A percentile compares a stretch with the other conserved stretches of the same genome.
Evolutionary conservation across 2,329 filamentous ascomycete species (phyloP).

Genomic region (Penicillium sclerotigenum): DNA sequence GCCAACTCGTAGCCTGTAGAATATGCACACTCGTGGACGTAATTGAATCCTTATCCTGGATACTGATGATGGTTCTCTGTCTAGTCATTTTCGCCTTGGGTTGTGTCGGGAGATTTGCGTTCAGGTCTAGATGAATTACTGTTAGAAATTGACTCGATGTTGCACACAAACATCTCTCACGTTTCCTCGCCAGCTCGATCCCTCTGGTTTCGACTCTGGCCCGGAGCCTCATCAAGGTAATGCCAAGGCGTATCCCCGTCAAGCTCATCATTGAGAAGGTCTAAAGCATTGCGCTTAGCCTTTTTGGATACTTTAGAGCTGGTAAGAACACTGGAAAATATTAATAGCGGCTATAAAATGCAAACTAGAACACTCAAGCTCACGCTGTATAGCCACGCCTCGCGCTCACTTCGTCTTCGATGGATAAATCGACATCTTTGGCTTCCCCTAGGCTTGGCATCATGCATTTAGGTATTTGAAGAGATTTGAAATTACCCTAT

Average conservation of each 20-base stretch:
- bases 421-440: constrained; percentile 10
- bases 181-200: constrained; percentile 17
- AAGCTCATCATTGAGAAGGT: constrained; percentile 23
- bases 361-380: neutral
- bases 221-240: constrained; percentile 7
- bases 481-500: neutral
- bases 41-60: neutral
- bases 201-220: constrained; percentile 11
- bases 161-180: constrained; percentile 9
- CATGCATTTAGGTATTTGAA: neutral
- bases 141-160: neutral
- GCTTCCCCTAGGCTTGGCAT: constrained; percentile 14
- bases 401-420: constrained; percentile 17
- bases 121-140: constrained; percentile 11
- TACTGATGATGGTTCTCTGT: neutral
- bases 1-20: neutral
- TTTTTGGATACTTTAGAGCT: constrained; percentile 24
- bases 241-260: constrained; percentile 16
- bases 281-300: constrained; percentile 26
- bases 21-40: neutral
- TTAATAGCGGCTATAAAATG: neutral
- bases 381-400: constrained; percentile 23
- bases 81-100: neutral
- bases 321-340: constrained; percentile 8
- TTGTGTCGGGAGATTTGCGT: constrained; percentile 13